These are phyloP conservation scores for Heritiera fomes DNA, from an alignment of 345 rosid genomes.

Conservation along the genomic window DNA sequence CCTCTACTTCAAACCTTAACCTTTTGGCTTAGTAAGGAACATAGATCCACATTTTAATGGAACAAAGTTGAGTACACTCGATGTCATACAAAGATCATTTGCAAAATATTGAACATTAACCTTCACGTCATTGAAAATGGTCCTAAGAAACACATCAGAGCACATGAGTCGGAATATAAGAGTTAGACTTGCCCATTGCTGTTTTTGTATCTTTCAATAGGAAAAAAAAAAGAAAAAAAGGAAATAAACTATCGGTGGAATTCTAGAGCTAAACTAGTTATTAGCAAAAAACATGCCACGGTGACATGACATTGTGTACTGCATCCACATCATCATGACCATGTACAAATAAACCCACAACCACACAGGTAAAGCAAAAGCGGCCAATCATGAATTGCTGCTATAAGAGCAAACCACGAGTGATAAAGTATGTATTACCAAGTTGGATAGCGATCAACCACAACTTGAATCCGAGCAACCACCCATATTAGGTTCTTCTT, in stretches of 20 bases:
- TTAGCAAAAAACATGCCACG: neutral
- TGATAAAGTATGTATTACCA: conserved; percentile 53
- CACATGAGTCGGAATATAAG: neutral
- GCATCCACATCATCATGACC: neutral
- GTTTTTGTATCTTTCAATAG: neutral
- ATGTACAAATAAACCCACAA: neutral
- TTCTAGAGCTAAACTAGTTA: neutral
- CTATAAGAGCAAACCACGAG: neutral
- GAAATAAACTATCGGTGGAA: neutral
- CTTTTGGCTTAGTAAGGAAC: neutral
- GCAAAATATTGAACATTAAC: neutral
- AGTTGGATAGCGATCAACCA: conserved; percentile 88
- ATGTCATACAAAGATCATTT: neutral
- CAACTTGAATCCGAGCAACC: conserved; percentile 87
- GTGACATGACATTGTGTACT: neutral
- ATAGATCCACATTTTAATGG: neutral
- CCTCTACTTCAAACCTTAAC: neutral
- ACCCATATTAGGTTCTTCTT: conserved; percentile 96
- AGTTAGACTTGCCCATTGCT: neutral
- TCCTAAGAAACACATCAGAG: neutral
- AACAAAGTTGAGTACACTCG: neutral
- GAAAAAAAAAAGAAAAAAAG: neutral
- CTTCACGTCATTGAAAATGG: conserved; percentile 9
- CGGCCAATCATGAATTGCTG: neutral
- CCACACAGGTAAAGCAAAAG: neutral